phyloP scores from a whole-genome alignment of 2,329 filamentous ascomycete species.

The Colletotrichum coccodes region DNA sequence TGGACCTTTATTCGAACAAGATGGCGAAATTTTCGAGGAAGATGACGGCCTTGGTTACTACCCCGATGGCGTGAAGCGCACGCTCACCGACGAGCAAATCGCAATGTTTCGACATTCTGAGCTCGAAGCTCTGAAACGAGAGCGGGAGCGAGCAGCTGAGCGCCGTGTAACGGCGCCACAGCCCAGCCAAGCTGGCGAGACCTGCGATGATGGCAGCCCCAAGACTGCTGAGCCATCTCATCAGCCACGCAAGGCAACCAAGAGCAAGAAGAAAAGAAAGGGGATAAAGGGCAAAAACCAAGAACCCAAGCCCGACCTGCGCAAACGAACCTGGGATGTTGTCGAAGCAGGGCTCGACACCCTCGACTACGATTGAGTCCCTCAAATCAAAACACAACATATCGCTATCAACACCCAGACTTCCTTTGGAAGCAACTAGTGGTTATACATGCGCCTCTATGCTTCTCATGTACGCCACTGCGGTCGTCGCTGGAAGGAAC shows the following conservation, averaged over 20 bases:
- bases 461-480: background rate
- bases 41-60: slow-evolving; percentile 85
- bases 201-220: slow-evolving; percentile 39
- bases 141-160: slow-evolving; percentile 49
- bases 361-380: slow-evolving; percentile 64
- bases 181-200: slow-evolving; percentile 41
- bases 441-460: background rate
- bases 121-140: slow-evolving; percentile 70
- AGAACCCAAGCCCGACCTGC: slow-evolving; percentile 68
- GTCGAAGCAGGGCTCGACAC: slow-evolving; percentile 70
- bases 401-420: background rate
- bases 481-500: background rate
- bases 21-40: slow-evolving; percentile 52
- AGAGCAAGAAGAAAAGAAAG: slow-evolving; percentile 51
- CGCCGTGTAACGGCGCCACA: background rate
- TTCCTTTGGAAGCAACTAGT: background rate
- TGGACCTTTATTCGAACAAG: slow-evolving; percentile 38
- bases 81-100: slow-evolving; percentile 91
- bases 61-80: slow-evolving; percentile 85
- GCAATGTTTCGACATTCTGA: slow-evolving; percentile 92
- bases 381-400: background rate
- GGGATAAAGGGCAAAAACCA: slow-evolving; percentile 49
- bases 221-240: slow-evolving; percentile 31
- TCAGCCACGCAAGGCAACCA: slow-evolving; percentile 32
- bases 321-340: slow-evolving; percentile 75